Evolutionary conservation across 257 asterid species (phyloP), one percentile per base, ranked within the genome.

Genomic region (Solanum chaucha): DNA sequence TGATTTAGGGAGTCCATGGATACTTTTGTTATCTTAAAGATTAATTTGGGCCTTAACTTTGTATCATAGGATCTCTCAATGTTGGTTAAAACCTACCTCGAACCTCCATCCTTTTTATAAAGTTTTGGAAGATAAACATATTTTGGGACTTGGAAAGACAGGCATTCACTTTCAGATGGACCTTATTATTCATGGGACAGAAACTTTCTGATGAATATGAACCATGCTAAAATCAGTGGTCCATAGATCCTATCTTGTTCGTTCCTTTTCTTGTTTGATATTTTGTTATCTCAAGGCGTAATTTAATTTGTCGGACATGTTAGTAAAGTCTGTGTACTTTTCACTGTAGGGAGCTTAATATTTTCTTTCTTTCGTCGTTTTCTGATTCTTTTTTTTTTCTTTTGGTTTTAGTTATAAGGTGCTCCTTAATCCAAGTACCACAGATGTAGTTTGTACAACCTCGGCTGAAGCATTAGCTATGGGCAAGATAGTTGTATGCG

Each of bases 371-470:
- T 35, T 35, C 3, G 3, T 22, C 32, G 0, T 36, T 73, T 73
- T 73, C 32, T 73, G 19, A 20, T 73, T 35, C 0, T 15, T 34
- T 34, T 71, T 20, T 20, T 10, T 73, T 73, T 36, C 14, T 20
- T 67, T 67, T 67, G 36, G 75, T 28, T 68, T 35, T 36, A 97
- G 99, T 89, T 96, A 95, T 61, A 97, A 90, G 92, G 98, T 97
- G 90, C 95, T 96, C 91, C 30, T 97, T 89, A 97, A 97, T 86
- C 99, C 98, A 20, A 97, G 99, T 94, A 97, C 99, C 58, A 97
- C 99, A 1, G 99, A 97, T 71, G 99, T 97, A 55, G 98, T 97
- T 89, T 97, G 99, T 95, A 97, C 99, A 36, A 95, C 99, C 32
- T 93, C 99, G 58, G 99, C 99, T 41, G 99, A 96, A 92, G 99